Evolutionary conservation across 2,329 filamentous ascomycete species (phyloP).

Genomic region (Neofusicoccum ribis): DNA sequence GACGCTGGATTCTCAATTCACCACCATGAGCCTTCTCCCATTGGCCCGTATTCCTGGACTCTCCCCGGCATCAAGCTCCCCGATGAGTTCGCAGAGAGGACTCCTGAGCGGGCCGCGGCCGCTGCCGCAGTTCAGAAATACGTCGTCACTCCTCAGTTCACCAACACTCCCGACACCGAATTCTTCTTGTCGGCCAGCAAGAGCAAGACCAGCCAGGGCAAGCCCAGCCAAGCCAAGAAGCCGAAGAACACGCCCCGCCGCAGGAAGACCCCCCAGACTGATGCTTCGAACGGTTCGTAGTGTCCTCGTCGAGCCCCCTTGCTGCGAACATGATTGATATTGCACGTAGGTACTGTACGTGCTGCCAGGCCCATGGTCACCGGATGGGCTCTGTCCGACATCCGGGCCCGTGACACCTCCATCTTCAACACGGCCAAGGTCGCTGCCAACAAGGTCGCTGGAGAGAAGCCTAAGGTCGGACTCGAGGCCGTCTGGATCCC

Average conservation of each 20-base stretch:
- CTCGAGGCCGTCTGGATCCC: background rate
- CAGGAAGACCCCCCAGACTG: background rate
- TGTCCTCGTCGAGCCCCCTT: background rate
- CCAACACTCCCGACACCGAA: constrained; percentile 25
- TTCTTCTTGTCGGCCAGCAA: constrained; percentile 22
- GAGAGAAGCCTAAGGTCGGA: background rate
- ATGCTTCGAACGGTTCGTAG: background rate
- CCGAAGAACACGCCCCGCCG: background rate
- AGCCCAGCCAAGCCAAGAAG: background rate
- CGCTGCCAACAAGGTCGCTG: background rate
- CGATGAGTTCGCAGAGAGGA: no score
- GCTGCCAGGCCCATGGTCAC: no score
- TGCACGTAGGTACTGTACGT: background rate
- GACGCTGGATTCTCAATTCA: constrained; percentile 54
- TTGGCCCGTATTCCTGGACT: background rate
- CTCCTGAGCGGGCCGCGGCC: no score
- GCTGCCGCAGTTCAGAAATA: no score
- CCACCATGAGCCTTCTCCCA: constrained; percentile 34
- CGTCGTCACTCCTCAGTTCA: constrained; percentile 20
- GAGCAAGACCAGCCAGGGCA: background rate
- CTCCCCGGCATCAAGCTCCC: background rate
- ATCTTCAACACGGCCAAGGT: background rate
- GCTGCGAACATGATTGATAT: background rate
- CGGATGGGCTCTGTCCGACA: background rate
- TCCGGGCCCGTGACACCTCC: background rate